Evolutionary conservation across 441 rosid species (phyloP), one percentile per base, ranked within the genome.

Genomic region (Adansonia gregorii): DNA sequence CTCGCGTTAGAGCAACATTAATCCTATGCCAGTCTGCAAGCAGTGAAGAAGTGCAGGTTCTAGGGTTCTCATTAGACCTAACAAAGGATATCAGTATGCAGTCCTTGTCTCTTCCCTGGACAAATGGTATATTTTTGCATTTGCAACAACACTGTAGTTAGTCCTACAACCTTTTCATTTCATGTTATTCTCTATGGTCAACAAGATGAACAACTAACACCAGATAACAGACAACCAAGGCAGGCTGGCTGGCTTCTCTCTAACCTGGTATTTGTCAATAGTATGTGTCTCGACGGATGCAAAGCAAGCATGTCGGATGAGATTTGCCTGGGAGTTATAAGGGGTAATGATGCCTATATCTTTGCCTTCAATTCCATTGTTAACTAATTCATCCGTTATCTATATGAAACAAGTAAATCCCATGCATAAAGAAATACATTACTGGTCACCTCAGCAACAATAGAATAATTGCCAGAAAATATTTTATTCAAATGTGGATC

Each of bases 1-100:
- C 98, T 35, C 98, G 89, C 1, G 99, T 93, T 65, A 96, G 79
- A 67, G 99, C 98, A 45, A 96, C 99, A 77, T 96, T 96, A 78
- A 96, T 94, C 87, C 98, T 85, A 81, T 92, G 98, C 98, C 99
- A 96, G 78, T 94, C 97, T 73, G 94, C 97, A 41, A 96, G 95
- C 81, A 94, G 83, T 52, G 98, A 91, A 58, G 92, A 87, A 52
- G 79, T 83, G 77, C 82, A 88, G 63, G 73, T 87, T 78, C 77
- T 91, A 7, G 89, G 93, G 77, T 89, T 91, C 84, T 90, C 93
- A 51, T 75, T 78, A 14, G 96, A 93, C 81, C 97, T 87, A 43
- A 92, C 99, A 76, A 96, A 94, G 1, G 99, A 96, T 35, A 93
- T 87, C 78, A 95, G 27, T 87, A 96, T 87, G 88, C 97, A 94